Percentiles rank a stretch among this genome's conserved stretches.
Conservation (phyloP, 2,329 filamentous ascomycete genomes). For the Bipolaris bicolor region DNA sequence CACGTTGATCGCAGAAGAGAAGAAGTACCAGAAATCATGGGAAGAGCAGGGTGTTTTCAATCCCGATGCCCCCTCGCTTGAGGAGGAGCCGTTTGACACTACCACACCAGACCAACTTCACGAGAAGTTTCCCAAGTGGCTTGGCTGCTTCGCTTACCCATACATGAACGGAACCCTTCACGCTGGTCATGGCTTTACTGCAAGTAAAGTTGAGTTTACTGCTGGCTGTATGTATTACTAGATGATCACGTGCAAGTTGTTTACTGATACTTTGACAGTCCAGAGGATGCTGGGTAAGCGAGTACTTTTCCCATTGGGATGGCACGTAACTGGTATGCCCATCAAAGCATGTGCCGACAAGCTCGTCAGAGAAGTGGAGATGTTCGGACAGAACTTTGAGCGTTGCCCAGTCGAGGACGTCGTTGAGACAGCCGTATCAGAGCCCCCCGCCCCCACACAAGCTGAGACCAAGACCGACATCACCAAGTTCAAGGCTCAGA, state of each 20-base stretch:
- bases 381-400: constrained; percentile 88
- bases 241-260: neutral
- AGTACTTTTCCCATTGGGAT: constrained; percentile 87
- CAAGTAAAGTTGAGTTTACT: constrained; percentile 91
- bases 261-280: constrained; percentile 42
- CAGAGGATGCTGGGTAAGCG: constrained; percentile 90
- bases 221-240: constrained; percentile 61
- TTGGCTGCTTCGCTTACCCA: constrained; percentile 74
- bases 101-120: constrained; percentile 77
- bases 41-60: constrained; percentile 79
- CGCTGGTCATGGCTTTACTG: constrained; percentile 90
- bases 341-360: constrained; percentile 98
- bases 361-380: constrained; percentile 83
- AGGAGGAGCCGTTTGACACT: constrained; percentile 77
- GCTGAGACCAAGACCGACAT: constrained; percentile 75
- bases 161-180: constrained; percentile 66
- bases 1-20: constrained; percentile 79
- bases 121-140: constrained; percentile 87
- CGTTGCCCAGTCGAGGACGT: constrained; percentile 60
- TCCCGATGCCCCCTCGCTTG: constrained; percentile 78
- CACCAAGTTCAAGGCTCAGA: constrained; percentile 83
- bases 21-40: constrained; percentile 91
- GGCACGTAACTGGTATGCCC: constrained; percentile 91
- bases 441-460: constrained; percentile 65
- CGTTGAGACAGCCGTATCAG: constrained; percentile 55